These are phyloP conservation scores for Trematosphaeria pertusa DNA, from an alignment of 2,329 filamentous ascomycete genomes.

Conservation along the genomic window DNA sequence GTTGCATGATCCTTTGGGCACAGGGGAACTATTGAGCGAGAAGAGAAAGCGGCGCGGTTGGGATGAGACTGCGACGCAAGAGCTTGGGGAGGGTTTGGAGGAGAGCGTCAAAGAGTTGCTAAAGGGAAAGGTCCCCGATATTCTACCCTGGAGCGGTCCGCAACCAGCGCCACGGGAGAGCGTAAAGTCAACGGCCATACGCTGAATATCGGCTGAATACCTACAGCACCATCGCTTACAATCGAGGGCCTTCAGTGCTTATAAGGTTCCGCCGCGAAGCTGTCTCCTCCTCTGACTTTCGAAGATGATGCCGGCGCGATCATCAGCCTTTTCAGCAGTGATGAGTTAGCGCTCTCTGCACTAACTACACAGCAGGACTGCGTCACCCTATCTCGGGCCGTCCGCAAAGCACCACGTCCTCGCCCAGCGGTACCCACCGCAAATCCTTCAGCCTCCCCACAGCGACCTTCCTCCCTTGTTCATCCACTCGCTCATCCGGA, in stretches of 20 bases:
- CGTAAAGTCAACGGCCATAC: too few relatives aligned
- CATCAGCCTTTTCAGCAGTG: too few relatives aligned
- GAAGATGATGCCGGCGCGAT: too few relatives aligned
- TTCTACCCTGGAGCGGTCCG: conserved; percentile 34
- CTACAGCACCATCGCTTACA: too few relatives aligned
- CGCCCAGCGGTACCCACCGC: conserved; percentile 78
- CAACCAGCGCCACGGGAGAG: too few relatives aligned
- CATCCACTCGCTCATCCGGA: conserved; percentile 65
- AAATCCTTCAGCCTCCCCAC: conserved; percentile 71
- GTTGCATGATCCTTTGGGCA: conserved; percentile 50
- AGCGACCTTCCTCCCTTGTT: conserved; percentile 58
- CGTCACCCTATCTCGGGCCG: too few relatives aligned
- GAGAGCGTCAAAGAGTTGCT: conserved; percentile 36
- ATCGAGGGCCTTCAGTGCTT: too few relatives aligned
- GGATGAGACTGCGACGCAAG: conserved; percentile 26
- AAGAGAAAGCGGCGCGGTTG: conserved; percentile 53
- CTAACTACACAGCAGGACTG: too few relatives aligned
- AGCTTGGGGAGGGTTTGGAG: conserved; percentile 35
- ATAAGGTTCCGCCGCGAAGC: too few relatives aligned
- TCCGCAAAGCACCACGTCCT: conserved; percentile 84
- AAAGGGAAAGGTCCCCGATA: conserved; percentile 23
- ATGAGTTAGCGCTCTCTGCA: too few relatives aligned
- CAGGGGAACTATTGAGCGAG: conserved; percentile 35
- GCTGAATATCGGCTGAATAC: too few relatives aligned
- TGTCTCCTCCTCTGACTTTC: too few relatives aligned